Evolutionary conservation across 257 asterid species (phyloP).

Genomic region (Paraleonurus japonicus): DNA sequence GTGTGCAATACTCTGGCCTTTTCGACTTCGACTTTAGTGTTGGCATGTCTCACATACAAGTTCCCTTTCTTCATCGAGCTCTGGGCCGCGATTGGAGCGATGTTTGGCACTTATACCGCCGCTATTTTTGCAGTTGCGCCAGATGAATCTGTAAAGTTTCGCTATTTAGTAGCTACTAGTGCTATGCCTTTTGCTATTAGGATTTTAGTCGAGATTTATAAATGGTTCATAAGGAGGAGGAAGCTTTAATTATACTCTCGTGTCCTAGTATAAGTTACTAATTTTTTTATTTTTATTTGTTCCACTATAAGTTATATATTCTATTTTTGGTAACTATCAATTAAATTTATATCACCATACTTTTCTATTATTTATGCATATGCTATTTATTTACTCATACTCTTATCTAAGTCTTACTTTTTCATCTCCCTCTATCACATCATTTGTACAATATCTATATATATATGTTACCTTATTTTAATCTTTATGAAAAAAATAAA

Average conservation of each 20-base stretch:
- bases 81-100: conserved; percentile 32
- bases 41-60: conserved; percentile 27
- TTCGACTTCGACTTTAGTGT: conserved; percentile 29
- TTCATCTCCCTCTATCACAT: no score
- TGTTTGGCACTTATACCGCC: conserved; percentile 33
- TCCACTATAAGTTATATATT: no score
- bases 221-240: background rate
- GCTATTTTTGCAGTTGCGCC: conserved; percentile 35
- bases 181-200: conserved; percentile 31
- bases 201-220: background rate
- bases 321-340: no score
- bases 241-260: background rate
- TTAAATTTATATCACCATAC: no score
- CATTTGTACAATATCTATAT: no score
- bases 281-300: no score
- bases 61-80: conserved; percentile 39
- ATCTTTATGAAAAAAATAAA: no score
- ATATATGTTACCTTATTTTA: no score
- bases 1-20: conserved; percentile 29
- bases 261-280: no score
- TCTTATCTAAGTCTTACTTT: no score
- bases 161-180: conserved; percentile 26
- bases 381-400: no score
- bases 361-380: no score
- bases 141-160: conserved; percentile 21